These are phyloP conservation scores for Claviceps cyperi DNA, from an alignment of 2,329 filamentous ascomycete species.

Conservation along the genomic window DNA sequence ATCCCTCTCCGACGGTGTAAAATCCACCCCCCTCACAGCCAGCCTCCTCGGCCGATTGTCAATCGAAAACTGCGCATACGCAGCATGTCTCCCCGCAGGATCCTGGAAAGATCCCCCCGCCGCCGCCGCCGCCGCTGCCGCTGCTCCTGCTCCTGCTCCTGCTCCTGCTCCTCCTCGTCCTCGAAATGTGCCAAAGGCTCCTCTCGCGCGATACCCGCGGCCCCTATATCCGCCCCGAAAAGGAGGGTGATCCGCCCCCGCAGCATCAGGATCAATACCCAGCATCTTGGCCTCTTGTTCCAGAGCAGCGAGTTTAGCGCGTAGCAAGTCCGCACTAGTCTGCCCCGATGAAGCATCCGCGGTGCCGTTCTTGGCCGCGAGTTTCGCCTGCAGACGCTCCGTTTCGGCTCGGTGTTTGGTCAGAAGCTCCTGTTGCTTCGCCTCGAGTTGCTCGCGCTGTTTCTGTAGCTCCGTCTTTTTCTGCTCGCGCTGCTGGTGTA, in stretches of 20 bases:
- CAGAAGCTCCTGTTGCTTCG: constrained; percentile 45
- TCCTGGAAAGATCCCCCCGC: constrained; percentile 24
- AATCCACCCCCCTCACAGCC: constrained; percentile 47
- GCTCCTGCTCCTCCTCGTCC: too few species aligned
- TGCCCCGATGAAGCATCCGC: constrained; percentile 9
- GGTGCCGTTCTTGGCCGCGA: constrained; percentile 20
- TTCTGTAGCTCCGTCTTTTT: constrained; percentile 49
- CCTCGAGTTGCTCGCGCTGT: constrained; percentile 49
- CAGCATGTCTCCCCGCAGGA: constrained; percentile 34
- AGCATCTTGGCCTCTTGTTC: constrained; percentile 58
- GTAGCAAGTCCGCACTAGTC: constrained; percentile 46
- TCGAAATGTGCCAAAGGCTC: constrained; percentile 7
- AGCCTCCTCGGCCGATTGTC: constrained; percentile 64
- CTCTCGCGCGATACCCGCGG: constrained; percentile 20
- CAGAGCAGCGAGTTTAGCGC: constrained; percentile 56
- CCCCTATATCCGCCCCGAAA: constrained; percentile 25
- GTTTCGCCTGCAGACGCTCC: constrained; percentile 46
- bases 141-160: constrained; percentile 9
- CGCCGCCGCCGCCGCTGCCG: constrained; percentile 16
- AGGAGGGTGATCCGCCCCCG: constrained; percentile 24
- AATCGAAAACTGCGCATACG: constrained; percentile 50
- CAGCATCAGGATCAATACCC: constrained; percentile 47
- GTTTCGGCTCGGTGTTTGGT: constrained; percentile 52
- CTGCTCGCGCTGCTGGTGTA: constrained; percentile 48
- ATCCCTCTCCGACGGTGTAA: constrained; percentile 46